Evolutionary conservation across 257 asterid genomes (phyloP), one percentile per base, ranked within the genome.

Genomic region (Solanum megistacrolobum): DNA sequence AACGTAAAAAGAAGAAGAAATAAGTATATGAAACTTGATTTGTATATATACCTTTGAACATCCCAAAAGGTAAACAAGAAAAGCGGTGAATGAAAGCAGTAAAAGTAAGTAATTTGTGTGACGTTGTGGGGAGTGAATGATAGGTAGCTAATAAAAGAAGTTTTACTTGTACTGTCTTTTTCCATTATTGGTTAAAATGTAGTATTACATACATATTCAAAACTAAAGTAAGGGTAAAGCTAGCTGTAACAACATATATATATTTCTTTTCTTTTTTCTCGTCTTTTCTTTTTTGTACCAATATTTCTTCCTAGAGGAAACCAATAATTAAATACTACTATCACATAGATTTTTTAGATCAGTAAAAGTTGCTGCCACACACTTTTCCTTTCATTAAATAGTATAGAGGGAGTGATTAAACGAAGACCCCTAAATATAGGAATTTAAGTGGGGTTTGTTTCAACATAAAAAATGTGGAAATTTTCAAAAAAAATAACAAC

Each of bases 101-200:
- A 85, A 84, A 84, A 62, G 58, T 38, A 29, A 55, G 69, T 35
- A 29, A 78, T 83, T 71, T 32, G 89, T 65, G 55, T 79, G 87
- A 83, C 85, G 84, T 76, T 76, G 46, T 87, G 89, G 41, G 60
- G 68, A 27, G 86, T 75, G 87, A 90, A 78, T 38, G 79, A 83
- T 87, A 88, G 87, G 84, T 69, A 68, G 23, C 73, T 68, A 68
- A 29, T 10, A 83, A 74, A 83, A 72, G 89, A 43, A 88, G 87
- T 78, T 84, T 62, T 88, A 65, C 75, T 38, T 87, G 90, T 82
- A n/a, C 88, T 84, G 86, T 88, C 86, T 60, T 83, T 85, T 87
- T 75, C 89, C 86, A 87, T 73, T 90, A 76, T 29, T 90, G 72
- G 91, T 7, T 62, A 74, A 52, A 84, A 25, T 27, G n/a, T 52